phyloP scores from a whole-genome alignment of 495 filamentous ascomycete species.

The Xylaria bambusicola region DNA sequence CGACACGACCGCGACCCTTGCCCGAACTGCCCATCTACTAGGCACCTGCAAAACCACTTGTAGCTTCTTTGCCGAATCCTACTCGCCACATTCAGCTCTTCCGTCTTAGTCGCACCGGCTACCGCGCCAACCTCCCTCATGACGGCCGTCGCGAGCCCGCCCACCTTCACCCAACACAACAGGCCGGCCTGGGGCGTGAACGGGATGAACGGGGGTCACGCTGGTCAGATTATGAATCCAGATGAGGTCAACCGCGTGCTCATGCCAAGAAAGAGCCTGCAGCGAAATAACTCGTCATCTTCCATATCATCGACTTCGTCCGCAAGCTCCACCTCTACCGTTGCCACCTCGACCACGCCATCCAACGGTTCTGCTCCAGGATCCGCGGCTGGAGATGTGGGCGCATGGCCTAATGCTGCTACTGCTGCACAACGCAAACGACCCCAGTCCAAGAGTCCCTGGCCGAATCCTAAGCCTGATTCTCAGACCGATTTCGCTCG shows the following conservation, averaged over 20 bases:
- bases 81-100: conserved; percentile 36
- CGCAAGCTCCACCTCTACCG: conserved; percentile 62
- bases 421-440: conserved; percentile 64
- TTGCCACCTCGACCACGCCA: conserved; percentile 40
- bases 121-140: conserved; percentile 53
- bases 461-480: conserved; percentile 59
- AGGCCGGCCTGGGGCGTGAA: conserved; percentile 70
- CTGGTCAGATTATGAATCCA: conserved; percentile 69
- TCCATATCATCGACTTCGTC: conserved; percentile 73
- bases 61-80: conserved; percentile 22
- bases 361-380: conserved; percentile 47
- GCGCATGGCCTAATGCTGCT: conserved; percentile 49
- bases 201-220: conserved; percentile 75
- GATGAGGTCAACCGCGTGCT: conserved; percentile 90
- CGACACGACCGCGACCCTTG: not conserved
- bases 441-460: conserved; percentile 62
- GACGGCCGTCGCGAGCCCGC: conserved; percentile 96
- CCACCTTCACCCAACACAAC: conserved; percentile 74
- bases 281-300: conserved; percentile 85
- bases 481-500: conserved; percentile 48
- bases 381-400: conserved; percentile 39
- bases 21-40: not conserved
- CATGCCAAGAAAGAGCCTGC: conserved; percentile 79
- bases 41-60: conserved; percentile 10
- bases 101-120: conserved; percentile 31